These are phyloP conservation scores for Linum tenue DNA, from an alignment of 345 rosid genomes.

Conservation along the genomic window DNA sequence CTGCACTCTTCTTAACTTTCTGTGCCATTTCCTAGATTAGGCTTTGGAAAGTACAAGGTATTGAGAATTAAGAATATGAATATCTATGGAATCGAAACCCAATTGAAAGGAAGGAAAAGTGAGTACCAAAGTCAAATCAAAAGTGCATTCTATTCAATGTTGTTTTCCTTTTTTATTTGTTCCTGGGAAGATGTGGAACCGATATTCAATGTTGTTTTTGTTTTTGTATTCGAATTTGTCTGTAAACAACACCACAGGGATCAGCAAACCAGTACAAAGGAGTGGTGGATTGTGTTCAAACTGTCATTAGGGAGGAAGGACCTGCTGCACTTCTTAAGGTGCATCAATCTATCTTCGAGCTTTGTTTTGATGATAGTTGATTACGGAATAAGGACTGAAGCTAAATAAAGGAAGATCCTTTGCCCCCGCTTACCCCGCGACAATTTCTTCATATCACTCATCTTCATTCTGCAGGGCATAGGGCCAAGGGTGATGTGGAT, in stretches of 20 bases:
- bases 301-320: conserved; percentile 79
- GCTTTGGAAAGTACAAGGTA: no score
- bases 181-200: no score
- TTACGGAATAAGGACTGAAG: no score
- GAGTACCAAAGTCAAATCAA: no score
- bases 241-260: conserved; percentile 36
- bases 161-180: no score
- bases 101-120: no score
- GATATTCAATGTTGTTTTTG: no score
- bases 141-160: no score
- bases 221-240: not conserved
- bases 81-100: no score
- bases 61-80: no score
- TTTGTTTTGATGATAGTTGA: no score
- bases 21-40: no score
- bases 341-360: not conserved
- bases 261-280: conserved; percentile 76
- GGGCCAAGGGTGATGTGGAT: conserved; percentile 88
- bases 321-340: conserved; percentile 85
- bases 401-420: not conserved
- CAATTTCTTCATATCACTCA: not conserved
- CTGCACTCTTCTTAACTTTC: conserved; percentile 2
- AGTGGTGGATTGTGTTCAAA: conserved; percentile 74
- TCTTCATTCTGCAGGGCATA: conserved; percentile 48
- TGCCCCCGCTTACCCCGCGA: not conserved